Base-by-base conservation (phyloP, 2,329 filamentous ascomycete genomes). In the Claviceps purpurea region DNA sequence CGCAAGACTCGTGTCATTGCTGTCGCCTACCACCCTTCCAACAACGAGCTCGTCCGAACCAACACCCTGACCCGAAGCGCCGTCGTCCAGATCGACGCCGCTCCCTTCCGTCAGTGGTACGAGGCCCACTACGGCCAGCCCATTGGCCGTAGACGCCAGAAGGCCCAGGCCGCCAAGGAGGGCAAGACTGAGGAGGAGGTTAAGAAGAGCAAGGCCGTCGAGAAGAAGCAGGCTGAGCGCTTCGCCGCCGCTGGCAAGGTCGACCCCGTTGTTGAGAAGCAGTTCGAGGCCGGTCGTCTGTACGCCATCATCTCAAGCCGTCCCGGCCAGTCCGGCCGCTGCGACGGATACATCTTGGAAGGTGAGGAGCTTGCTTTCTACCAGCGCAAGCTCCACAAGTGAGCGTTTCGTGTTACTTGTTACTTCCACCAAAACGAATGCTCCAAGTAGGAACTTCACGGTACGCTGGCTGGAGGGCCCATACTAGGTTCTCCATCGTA, bases 1-100 rank as follows among this genome's bases (percentile, higher is more conserved):
- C 91, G 93, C 84, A 98, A 98, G 85, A 89, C 88, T 76, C 93
- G 94, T 81, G 87, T 98, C 73, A 96, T 98, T 73, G 89, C 80
- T 68, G 94, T 98, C 77, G 86, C 85, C 72, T 98, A 89, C 87
- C 94, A 98, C 78, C 94, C 93, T 59, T 96, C 91, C 73, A 98
- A 98, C 90, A 98, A 98, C 89, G 93, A 98, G 80, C 84, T 98
- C 66, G 90, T 98, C 81, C 93, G 93, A 71, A 98, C 93, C 76
- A 98, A 98, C 86, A 97, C 93, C 79, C 83, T 98, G 73, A 98
- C 93, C 82, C 94, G 90, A 79, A 89, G 89, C 70, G 93, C 93
- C 78, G 88, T 98, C 69, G 88, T 98, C 73, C 93, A 98, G 82
- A 79, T 98, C 76, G 93, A 98, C 75, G 93, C 94, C 67, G 89